Evolutionary conservation across 768 basidiomycete genomes (phyloP).

Genomic region (Holtermannia corniformis): DNA sequence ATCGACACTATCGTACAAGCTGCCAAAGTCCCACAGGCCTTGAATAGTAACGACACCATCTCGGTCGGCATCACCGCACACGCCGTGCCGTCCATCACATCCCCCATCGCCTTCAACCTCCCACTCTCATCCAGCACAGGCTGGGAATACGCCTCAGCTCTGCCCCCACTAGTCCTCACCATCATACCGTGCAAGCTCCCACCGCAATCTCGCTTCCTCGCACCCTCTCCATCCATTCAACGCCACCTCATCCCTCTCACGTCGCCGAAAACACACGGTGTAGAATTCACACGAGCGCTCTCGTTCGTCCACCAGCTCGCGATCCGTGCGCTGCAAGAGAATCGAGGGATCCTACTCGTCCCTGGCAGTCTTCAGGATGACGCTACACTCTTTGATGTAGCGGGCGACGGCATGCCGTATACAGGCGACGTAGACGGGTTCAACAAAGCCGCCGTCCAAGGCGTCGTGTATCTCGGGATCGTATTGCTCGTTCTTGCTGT

Average conservation of each 20-base stretch:
- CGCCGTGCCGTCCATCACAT: conserved; percentile 6
- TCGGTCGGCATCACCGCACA: neutral
- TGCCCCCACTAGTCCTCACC: neutral
- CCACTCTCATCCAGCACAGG: conserved; percentile 7
- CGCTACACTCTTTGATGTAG: no score
- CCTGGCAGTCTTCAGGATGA: no score
- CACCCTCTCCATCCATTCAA: neutral
- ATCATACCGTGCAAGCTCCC: neutral
- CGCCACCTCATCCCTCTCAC: neutral
- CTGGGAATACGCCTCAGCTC: neutral
- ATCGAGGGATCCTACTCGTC: no score
- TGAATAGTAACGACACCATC: neutral
- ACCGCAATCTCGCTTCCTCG: no score
- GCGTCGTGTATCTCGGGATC: conserved; percentile 18
- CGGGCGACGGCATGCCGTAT: neutral
- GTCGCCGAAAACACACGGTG: neutral
- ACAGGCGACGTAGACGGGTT: neutral
- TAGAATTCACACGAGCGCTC: neutral
- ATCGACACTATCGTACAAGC: conserved; percentile 18
- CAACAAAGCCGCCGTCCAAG: conserved; percentile 6
- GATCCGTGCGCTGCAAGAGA: neutral
- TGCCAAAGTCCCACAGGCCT: conserved; percentile 2
- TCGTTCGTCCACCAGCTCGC: neutral
- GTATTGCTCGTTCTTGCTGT: conserved; percentile 7
- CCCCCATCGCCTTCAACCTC: neutral